These are phyloP conservation scores for Xylaria palmicola DNA, from an alignment of 495 filamentous ascomycete species.

Conservation along the genomic window DNA sequence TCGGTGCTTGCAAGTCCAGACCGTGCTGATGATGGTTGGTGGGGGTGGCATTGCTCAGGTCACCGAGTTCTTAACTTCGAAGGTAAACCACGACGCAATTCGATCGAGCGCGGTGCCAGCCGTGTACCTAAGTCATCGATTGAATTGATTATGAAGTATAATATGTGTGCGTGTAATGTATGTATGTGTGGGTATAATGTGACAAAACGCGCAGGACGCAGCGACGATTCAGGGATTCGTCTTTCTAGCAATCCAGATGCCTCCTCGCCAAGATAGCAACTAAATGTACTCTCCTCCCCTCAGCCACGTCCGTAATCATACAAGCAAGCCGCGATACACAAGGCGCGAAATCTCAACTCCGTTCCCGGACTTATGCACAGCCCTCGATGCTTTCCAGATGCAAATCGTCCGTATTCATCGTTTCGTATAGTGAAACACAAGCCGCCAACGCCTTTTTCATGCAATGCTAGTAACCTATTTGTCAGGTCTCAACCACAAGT, in stretches of 20 bases:
- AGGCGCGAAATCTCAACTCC: background rate
- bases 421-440: slow-evolving; percentile 5
- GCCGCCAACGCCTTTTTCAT: slow-evolving; percentile 15
- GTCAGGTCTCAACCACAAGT: slow-evolving; percentile 10
- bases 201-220: background rate
- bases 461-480: slow-evolving; percentile 7
- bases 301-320: background rate
- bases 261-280: background rate
- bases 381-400: slow-evolving; percentile 7
- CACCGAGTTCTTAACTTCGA: too few relatives aligned
- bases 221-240: background rate
- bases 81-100: too few relatives aligned
- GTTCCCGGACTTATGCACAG: background rate
- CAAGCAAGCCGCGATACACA: background rate
- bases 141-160: too few relatives aligned
- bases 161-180: too few relatives aligned
- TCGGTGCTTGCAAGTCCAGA: too few relatives aligned
- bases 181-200: slow-evolving; percentile 6
- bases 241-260: slow-evolving; percentile 1
- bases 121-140: too few relatives aligned
- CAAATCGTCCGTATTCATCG: slow-evolving; percentile 1
- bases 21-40: too few relatives aligned
- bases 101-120: too few relatives aligned
- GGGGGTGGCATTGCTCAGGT: too few relatives aligned
- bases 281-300: background rate